These are phyloP conservation scores for Apiospora marii DNA, from an alignment of 2,329 filamentous ascomycete genomes.

Conservation along the genomic window DNA sequence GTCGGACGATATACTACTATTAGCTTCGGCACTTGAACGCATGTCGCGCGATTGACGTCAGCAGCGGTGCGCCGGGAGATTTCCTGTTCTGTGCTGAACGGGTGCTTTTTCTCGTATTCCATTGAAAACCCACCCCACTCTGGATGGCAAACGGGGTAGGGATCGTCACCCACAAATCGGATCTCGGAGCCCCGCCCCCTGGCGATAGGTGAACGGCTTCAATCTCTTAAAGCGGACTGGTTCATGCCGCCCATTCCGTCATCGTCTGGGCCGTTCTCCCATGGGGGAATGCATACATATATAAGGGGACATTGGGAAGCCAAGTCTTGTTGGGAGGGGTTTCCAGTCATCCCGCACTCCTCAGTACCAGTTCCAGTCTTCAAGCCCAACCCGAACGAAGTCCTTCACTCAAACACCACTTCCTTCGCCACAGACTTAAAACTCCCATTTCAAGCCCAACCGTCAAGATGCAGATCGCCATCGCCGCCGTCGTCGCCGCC, in stretches of 20 bases:
- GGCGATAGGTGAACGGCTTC: not conserved
- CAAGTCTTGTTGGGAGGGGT: not conserved
- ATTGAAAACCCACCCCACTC: not conserved
- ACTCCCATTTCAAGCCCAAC: not conserved
- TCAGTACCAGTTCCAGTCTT: not conserved
- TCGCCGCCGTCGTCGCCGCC: not conserved
- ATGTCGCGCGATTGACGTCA: not conserved
- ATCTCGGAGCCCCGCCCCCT: conserved; percentile 15
- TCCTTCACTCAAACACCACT: not conserved
- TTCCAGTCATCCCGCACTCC: not conserved
- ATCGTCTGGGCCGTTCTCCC: not conserved
- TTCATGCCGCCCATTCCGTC: not conserved
- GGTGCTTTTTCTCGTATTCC: not conserved
- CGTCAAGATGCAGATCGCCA: conserved; percentile 6
- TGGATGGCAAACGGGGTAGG: not conserved
- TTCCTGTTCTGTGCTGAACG: not conserved
- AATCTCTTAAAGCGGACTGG: conserved; percentile 2
- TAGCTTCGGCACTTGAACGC: not conserved
- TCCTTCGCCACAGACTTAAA: not conserved
- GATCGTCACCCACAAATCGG: not conserved
- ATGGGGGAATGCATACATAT: not conserved
- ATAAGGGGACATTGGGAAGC: not conserved
- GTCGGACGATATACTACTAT: not conserved
- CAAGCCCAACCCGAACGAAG: not conserved
- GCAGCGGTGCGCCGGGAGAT: not conserved